Conservation (phyloP, 2,329 filamentous ascomycete genomes). For the Bipolaris sorokiniana region DNA sequence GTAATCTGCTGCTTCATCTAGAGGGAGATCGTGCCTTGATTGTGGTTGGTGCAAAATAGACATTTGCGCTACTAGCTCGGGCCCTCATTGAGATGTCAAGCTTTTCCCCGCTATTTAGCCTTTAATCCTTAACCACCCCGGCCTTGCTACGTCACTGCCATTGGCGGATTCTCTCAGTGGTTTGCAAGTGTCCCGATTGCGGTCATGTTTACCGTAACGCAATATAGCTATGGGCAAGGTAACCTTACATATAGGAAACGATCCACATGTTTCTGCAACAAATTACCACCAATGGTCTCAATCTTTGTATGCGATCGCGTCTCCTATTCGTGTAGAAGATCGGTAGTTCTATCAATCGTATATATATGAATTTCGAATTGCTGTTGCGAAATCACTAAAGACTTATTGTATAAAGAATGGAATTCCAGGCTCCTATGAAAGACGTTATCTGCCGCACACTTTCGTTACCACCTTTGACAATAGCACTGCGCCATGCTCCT, state of each 20-base stretch:
- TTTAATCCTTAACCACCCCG: neutral
- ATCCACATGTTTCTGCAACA: neutral
- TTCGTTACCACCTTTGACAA: neutral
- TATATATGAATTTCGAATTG: neutral
- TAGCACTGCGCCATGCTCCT: constrained; percentile 4
- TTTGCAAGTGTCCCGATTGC: neutral
- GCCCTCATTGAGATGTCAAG: neutral
- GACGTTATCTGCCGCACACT: neutral
- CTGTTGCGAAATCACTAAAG: no score
- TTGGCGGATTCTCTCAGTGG: neutral
- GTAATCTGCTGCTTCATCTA: neutral
- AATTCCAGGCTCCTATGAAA: neutral
- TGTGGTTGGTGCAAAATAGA: constrained; percentile 1
- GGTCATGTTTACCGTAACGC: neutral
- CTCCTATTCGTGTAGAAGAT: neutral
- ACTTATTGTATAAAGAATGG: neutral
- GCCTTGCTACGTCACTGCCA: neutral
- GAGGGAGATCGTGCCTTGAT: neutral
- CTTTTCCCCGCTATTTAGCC: constrained; percentile 2
- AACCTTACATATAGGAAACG: neutral
- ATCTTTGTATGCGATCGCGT: neutral
- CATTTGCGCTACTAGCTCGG: constrained; percentile 19
- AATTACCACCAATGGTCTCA: neutral
- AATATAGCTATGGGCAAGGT: neutral
- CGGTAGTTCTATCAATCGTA: neutral